A percentile compares a stretch with the other conserved stretches of the same genome.
These are phyloP conservation scores for Pichia cabralensis DNA, from an alignment of 805 yeast genomes.

Conservation along the genomic window DNA sequence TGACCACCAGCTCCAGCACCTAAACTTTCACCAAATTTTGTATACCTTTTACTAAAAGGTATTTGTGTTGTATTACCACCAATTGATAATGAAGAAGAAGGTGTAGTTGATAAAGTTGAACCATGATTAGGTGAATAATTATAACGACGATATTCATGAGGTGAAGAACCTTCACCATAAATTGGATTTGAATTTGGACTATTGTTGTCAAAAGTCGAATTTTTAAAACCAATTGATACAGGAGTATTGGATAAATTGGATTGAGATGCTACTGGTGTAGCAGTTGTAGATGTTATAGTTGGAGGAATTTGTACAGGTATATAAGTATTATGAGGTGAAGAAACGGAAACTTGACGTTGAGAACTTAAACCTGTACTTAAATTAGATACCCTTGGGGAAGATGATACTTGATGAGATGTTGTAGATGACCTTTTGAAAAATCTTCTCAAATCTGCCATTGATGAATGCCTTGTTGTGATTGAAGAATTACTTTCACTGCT, in stretches of 20 bases:
- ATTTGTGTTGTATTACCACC: constrained; percentile 34
- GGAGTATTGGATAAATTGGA: constrained; percentile 17
- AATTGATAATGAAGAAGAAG: constrained; percentile 16
- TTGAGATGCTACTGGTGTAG: constrained; percentile 41
- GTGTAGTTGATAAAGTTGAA: constrained; percentile 9
- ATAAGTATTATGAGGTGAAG: background rate
- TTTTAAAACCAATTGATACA: constrained; percentile 5
- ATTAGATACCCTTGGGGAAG: constrained; percentile 24
- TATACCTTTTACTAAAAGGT: constrained; percentile 69
- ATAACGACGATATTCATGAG: constrained; percentile 8
- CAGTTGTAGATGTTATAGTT: constrained; percentile 4
- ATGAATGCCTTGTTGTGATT: constrained; percentile 50
- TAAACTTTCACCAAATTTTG: constrained; percentile 72
- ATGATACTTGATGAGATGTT: constrained; percentile 7
- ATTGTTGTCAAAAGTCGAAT: constrained; percentile 21
- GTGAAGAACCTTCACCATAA: constrained; percentile 16
- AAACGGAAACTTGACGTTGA: constrained; percentile 16
- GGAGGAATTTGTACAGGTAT: constrained; percentile 7
- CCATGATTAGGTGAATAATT: constrained; percentile 7
- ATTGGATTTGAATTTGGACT: constrained; percentile 26
- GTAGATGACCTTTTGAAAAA: constrained; percentile 46
- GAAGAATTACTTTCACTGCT: constrained; percentile 21
- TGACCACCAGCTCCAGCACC: constrained; percentile 97
- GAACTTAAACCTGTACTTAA: constrained; percentile 27
- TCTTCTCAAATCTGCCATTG: constrained; percentile 69